phyloP scores from a whole-genome alignment of 2,329 filamentous ascomycete species.

The Stenocarpella maydis region DNA sequence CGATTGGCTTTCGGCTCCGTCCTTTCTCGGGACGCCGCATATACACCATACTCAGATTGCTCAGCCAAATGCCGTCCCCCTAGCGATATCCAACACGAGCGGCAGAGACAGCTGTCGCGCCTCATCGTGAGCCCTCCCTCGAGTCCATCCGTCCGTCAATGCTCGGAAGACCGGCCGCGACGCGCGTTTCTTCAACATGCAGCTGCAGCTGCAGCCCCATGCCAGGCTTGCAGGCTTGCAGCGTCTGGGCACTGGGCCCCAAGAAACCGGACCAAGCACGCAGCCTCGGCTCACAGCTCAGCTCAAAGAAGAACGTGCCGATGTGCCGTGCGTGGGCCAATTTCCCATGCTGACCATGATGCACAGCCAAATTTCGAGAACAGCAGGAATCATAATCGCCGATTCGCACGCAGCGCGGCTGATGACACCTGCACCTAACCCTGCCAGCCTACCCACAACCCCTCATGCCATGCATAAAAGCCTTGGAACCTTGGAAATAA shows the following conservation, averaged over 20 bases:
- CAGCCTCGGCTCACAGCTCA: constrained; percentile 4
- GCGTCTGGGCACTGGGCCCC: not conserved
- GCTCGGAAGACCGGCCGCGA: not conserved
- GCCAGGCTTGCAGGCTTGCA: not conserved
- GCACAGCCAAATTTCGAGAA: constrained; percentile 11
- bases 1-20: constrained; percentile 1
- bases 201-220: not conserved
- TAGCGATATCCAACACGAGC: constrained; percentile 3
- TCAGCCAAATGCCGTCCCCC: not conserved
- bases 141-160: not conserved
- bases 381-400: constrained; percentile 6
- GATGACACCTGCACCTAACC: constrained; percentile 6
- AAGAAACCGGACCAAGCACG: not conserved
- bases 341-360: not conserved
- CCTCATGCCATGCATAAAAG: constrained; percentile 2
- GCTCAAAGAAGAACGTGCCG: constrained; percentile 7
- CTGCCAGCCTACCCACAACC: not conserved
- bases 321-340: constrained; percentile 1
- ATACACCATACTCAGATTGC: too few species aligned
- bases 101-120: constrained; percentile 6
- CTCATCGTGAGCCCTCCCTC: constrained; percentile 3
- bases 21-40: not conserved
- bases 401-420: constrained; percentile 1
- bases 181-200: not conserved
- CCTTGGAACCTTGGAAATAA: constrained; percentile 4